phyloP scores from a whole-genome alignment of 768 basidiomycete species.

The Lanmaoa pseudosensibilis region DNA sequence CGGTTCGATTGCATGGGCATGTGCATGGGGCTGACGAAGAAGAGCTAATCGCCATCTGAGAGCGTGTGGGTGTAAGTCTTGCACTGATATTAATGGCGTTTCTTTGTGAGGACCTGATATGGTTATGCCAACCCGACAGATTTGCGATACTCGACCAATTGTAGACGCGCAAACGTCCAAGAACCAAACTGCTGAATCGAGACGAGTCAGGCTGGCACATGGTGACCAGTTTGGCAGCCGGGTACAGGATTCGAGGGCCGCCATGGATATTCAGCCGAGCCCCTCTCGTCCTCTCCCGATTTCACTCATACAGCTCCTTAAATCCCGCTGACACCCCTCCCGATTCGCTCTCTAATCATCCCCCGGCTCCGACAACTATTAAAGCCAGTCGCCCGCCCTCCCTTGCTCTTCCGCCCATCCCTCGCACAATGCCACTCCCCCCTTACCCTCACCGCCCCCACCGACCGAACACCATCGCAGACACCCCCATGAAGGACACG shows the following conservation, averaged over 20 bases:
- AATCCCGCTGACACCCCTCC: constrained; percentile 32
- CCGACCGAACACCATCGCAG: constrained; percentile 16
- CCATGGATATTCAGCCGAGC: constrained; percentile 37
- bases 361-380: constrained; percentile 40
- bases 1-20: constrained; percentile 9
- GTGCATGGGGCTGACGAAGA: background rate
- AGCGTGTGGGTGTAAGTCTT: constrained; percentile 6
- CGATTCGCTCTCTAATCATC: constrained; percentile 27
- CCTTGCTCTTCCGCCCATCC: constrained; percentile 29
- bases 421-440: constrained; percentile 42
- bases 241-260: constrained; percentile 33
- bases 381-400: constrained; percentile 28
- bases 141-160: constrained; percentile 22
- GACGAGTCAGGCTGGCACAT: constrained; percentile 45
- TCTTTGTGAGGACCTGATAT: constrained; percentile 22
- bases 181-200: constrained; percentile 34
- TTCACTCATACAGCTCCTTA: constrained; percentile 27
- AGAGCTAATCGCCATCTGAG: background rate
- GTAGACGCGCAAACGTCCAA: constrained; percentile 16
- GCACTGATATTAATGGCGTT: constrained; percentile 19
- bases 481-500: constrained; percentile 32
- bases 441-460: constrained; percentile 38
- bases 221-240: constrained; percentile 37
- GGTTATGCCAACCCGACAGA: constrained; percentile 17
- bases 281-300: constrained; percentile 43